Evolutionary conservation across 768 basidiomycete genomes (phyloP), one percentile per base, ranked within the genome.

Genomic region (Russula sp.): DNA sequence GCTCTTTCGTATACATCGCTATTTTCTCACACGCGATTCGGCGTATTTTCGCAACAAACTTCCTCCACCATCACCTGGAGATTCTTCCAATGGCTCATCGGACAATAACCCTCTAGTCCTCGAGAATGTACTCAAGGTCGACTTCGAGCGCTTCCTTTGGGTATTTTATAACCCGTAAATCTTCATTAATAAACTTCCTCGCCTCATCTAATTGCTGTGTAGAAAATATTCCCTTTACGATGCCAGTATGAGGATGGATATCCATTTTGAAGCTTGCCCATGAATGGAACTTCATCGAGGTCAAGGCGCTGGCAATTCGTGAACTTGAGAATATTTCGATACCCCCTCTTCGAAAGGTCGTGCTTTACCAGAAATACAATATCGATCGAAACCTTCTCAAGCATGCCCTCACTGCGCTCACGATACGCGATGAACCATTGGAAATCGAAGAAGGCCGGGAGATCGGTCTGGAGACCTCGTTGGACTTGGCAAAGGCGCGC

Each of bases 201-300:
- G 1, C n/a, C 18, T 11, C 22, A 34, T 46, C 28, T 38, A 20
- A 57, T 26, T 50, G 32, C 54, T 48, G 14, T 44, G 44, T 69
- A 89, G 87, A 0, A 76, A 73, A 50, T 87, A 85, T 67, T 83
- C 85, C 0, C 72, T 83, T 0, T 86, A 87, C 56, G 76, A 80
- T 20, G 81, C 83, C 3, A 71, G 71, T 0, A 72, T 0, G 75
- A 77, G 0, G 80, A 82, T 90, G 89, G 89, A 73, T 75, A 0
- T 74, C 73, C 0, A 82, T 90, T 48, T 72, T 90, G 0, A 72
- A 69, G 3, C 81, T 89, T 1, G 77, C 87, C 0, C 74, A 81
- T 14, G 68, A 74, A 5, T 90, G 87, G 87, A 28, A 67, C 1
- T 88, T 89, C 65, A 69, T 64, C 0, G 79, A 83, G 52, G 79